Evolutionary conservation across 164 flowering plant species (phyloP), one percentile per base, ranked within the genome.

Genomic region (Taxillus chinensis): DNA sequence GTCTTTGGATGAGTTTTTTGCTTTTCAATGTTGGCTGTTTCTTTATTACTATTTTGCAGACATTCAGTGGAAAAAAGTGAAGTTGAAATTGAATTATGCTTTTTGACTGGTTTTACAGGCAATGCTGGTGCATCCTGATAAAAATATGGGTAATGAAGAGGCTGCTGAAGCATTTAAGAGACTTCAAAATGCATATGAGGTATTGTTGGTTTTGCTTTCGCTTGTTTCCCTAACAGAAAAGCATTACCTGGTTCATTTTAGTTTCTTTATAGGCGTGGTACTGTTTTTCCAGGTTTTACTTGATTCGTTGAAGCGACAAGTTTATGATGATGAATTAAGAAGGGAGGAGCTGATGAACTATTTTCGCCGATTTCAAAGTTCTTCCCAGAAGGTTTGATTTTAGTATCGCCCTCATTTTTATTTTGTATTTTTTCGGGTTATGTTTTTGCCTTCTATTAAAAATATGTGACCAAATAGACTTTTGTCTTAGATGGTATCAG

Each of bases 141-240:
- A 95, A 80, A 95, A 95, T 71, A 86, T 84, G 93, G 96, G 99
- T 41, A 85, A 95, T 70, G 99, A 91, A 70, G 91, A 86, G 70
- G 97, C 99, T 71, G 97, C 84, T n/a, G 99, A 95, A 73, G 97
- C 99, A 68, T 95, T 95, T 77, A 87, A 95, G 77, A 95, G 89
- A 67, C 97, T 95, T 75, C 99, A 95, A 71, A 95, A 95, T 79
- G 99, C 96, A 45, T 91, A 95, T 59, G 99, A 95, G 97, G 99
- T 91, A 65, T 45, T 37, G 50, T 45, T 57, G 51, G 13, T 45
- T 66, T 58, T 43, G 15, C 60, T 67, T 67, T 46, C 1, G 2
- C 42, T 68, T 45, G 5, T 56, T 55, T 71, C 53, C 15, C 27
- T 38, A 16, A 3, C 8, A 8, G 45, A 55, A 3, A 4, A 59